These are phyloP conservation scores for Fusarium longipes DNA, from an alignment of 2,329 filamentous ascomycete species.

Conservation along the genomic window DNA sequence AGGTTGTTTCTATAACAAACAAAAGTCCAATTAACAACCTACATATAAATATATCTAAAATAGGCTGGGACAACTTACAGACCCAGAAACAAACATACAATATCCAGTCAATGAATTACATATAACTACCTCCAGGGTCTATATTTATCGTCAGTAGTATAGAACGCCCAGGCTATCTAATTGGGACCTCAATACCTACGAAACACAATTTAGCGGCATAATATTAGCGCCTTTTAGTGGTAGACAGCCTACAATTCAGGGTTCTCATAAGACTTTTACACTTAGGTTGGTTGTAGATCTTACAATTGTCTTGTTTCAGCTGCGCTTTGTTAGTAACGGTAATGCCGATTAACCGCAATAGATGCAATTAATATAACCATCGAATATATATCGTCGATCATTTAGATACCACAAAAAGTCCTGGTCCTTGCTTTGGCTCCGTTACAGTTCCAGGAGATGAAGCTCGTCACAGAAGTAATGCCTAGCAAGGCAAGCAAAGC, in stretches of 20 bases:
- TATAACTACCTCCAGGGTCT: background rate
- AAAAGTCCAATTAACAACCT: too few relatives aligned
- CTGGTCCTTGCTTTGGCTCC: conserved; percentile 7
- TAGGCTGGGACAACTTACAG: too few relatives aligned
- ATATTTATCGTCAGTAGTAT: background rate
- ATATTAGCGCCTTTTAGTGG: background rate
- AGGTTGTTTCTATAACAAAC: background rate
- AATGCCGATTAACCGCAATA: background rate
- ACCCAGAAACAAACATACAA: too few relatives aligned
- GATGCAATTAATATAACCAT: too few relatives aligned
- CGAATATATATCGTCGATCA: background rate
- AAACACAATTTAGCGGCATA: background rate
- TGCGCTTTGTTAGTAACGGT: background rate
- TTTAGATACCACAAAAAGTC: background rate
- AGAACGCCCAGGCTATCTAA: background rate
- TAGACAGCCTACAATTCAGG: background rate
- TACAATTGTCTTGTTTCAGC: background rate
- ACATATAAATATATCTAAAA: too few relatives aligned
- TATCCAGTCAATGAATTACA: background rate
- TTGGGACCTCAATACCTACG: background rate
- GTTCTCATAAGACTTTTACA: background rate
- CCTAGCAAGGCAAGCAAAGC: too few relatives aligned
- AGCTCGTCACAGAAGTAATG: background rate
- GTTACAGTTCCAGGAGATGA: background rate
- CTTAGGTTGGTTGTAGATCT: background rate